Conservation (phyloP, 78 protist species). For the Dictyostelium intermedium region DNA sequence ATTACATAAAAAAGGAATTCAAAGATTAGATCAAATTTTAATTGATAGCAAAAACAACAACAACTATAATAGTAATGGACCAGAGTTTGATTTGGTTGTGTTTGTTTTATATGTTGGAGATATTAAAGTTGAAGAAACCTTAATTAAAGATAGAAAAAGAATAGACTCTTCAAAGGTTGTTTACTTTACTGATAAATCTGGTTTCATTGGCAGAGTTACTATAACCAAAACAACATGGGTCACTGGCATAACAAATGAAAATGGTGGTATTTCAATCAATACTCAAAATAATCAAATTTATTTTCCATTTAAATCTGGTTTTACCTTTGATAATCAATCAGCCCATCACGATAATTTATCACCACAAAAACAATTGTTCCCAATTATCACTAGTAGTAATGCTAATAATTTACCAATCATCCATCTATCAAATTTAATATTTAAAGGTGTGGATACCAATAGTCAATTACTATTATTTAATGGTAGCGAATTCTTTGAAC, state of each 20-base stretch:
- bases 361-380: background rate
- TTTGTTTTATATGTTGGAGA: background rate
- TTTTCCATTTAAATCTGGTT: conserved; percentile 20
- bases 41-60: background rate
- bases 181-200: background rate
- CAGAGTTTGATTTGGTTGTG: conserved; percentile 14
- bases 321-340: background rate
- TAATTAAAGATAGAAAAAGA: conserved; percentile 19
- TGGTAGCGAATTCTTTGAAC: background rate
- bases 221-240: background rate
- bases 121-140: background rate
- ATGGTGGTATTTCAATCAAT: background rate
- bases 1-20: background rate
- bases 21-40: background rate
- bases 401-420: conserved; percentile 2
- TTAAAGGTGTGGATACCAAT: background rate
- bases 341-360: background rate
- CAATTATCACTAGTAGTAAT: background rate
- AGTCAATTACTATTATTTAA: background rate
- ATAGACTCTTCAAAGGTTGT: background rate
- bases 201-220: conserved; percentile 22
- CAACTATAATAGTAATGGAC: background rate
- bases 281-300: background rate
- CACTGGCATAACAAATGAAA: background rate
- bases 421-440: conserved; percentile 37